Evolutionary conservation across 2,329 filamentous ascomycete species (phyloP).

Genomic region (Chaetomium strumarium): DNA sequence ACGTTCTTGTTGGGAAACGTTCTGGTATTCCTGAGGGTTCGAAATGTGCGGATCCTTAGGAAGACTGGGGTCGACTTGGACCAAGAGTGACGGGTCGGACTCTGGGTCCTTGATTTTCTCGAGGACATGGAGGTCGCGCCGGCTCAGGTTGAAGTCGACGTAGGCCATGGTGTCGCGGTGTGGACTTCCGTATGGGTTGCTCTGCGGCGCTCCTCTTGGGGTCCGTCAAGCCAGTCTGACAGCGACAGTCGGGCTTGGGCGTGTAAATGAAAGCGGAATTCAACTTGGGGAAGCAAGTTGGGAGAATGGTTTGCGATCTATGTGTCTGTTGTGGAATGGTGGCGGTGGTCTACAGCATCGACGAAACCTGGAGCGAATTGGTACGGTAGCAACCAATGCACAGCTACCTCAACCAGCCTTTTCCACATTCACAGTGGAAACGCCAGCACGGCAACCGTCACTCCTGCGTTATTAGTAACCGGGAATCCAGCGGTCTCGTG

Average conservation of each 20-base stretch:
- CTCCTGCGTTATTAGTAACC: neutral
- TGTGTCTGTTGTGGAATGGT: neutral
- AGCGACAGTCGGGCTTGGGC: neutral
- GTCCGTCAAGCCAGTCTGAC: neutral
- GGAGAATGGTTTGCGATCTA: neutral
- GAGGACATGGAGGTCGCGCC: slow-evolving; percentile 55
- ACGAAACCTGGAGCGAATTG: neutral
- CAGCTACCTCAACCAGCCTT: neutral
- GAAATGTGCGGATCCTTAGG: slow-evolving; percentile 54
- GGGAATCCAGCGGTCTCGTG: slow-evolving; percentile 14
- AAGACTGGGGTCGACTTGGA: slow-evolving; percentile 49
- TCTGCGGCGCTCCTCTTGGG: neutral
- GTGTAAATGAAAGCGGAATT: neutral
- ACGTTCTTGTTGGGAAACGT: slow-evolving; percentile 45
- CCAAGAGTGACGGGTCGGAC: slow-evolving; percentile 47
- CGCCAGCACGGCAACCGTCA: neutral
- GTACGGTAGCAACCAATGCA: slow-evolving; percentile 6
- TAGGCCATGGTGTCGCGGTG: slow-evolving; percentile 38
- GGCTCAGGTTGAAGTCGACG: slow-evolving; percentile 43
- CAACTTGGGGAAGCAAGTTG: neutral
- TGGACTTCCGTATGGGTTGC: neutral
- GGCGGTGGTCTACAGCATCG: neutral
- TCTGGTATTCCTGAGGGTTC: slow-evolving; percentile 45
- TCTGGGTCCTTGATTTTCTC: slow-evolving; percentile 64
- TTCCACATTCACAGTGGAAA: slow-evolving; percentile 2